A percentile compares a stretch with the other conserved stretches of the same genome.
Conservation (phyloP, 768 basidiomycete genomes). For the Leccinum uliginosum region DNA sequence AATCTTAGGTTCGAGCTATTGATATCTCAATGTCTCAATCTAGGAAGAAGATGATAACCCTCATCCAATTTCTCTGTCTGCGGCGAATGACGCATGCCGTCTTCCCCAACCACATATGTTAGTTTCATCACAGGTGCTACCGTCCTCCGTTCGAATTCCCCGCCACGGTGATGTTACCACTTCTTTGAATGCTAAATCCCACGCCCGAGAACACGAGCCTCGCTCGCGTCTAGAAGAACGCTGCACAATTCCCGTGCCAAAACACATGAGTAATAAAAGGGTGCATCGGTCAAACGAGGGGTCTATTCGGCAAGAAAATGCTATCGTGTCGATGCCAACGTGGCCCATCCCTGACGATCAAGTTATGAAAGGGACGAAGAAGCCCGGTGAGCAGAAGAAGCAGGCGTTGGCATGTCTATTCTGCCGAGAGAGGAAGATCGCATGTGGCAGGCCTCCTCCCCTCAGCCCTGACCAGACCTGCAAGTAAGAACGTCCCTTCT, state of each 20-base stretch:
- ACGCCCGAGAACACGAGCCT: constrained; percentile 16
- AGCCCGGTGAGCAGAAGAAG: constrained; percentile 38
- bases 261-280: constrained; percentile 25
- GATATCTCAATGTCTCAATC: constrained; percentile 22
- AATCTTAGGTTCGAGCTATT: constrained; percentile 26
- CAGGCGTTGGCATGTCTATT: constrained; percentile 46
- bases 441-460: constrained; percentile 41
- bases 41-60: constrained; percentile 26
- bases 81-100: constrained; percentile 21
- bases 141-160: constrained; percentile 13
- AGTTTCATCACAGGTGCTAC: constrained; percentile 20
- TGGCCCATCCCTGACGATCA: constrained; percentile 34
- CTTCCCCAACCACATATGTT: constrained; percentile 22
- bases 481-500: constrained; percentile 37
- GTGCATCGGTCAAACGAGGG: constrained; percentile 27
- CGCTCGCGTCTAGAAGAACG: constrained; percentile 25
- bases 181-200: constrained; percentile 14
- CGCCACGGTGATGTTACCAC: constrained; percentile 8
- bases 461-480: constrained; percentile 37
- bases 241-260: constrained; percentile 15
- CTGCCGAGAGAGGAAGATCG: constrained; percentile 49
- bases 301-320: constrained; percentile 26
- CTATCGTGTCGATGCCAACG: constrained; percentile 24
- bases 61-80: constrained; percentile 17
- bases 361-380: constrained; percentile 30